A percentile compares a stretch with the other conserved stretches of the same genome.
phyloP scores from a whole-genome alignment of 148 eudicot genomes.

The Drosera capensis region DNA sequence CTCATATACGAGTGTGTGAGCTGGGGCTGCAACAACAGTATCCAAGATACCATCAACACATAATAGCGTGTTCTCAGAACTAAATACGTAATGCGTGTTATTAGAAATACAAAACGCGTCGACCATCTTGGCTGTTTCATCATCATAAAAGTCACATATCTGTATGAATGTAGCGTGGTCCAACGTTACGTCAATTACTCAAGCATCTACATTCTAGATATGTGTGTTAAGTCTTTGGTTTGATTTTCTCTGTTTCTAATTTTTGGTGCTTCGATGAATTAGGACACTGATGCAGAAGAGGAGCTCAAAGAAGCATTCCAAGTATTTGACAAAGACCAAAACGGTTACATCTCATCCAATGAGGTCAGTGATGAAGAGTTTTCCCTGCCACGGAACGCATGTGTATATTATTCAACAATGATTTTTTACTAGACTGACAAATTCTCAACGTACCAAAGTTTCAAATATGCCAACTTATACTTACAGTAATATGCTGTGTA shows the following conservation, averaged over 20 bases:
- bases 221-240: no score
- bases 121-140: no score
- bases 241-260: neutral
- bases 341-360: constrained; percentile 47
- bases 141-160: no score
- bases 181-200: no score
- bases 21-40: constrained; percentile 1
- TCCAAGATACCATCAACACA: no score
- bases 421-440: neutral
- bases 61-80: no score
- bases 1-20: neutral
- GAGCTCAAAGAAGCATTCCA: constrained; percentile 71
- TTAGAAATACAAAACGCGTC: no score
- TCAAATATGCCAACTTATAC: neutral
- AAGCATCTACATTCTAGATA: no score
- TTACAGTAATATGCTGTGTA: neutral
- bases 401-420: neutral
- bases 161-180: no score
- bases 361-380: constrained; percentile 19
- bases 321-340: constrained; percentile 72
- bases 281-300: constrained; percentile 53
- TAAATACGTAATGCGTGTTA: no score
- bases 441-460: neutral
- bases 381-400: no score
- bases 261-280: neutral